A percentile compares a stretch with the other conserved stretches of the same genome.
phyloP scores from a whole-genome alignment of 202 grass and related monocot species.

The Carex arenaria region DNA sequence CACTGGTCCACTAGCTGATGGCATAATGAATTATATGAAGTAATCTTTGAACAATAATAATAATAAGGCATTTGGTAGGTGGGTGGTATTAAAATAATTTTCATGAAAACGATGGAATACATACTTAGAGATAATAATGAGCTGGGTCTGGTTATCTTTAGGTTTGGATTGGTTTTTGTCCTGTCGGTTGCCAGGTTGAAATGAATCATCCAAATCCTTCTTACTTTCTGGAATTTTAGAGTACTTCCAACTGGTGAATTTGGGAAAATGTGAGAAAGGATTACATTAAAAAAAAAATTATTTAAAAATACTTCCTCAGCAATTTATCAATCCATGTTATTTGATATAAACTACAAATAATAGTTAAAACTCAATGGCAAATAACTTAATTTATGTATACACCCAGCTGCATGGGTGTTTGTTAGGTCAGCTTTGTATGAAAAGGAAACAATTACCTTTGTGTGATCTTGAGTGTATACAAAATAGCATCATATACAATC shows the following conservation, averaged over 20 bases:
- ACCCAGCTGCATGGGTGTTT: not conserved
- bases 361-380: not conserved
- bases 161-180: not conserved
- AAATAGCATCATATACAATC: not conserved
- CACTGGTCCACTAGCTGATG: not conserved
- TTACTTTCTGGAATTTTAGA: not conserved
- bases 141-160: not conserved
- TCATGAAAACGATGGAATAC: not conserved
- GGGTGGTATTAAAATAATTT: not conserved
- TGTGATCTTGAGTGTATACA: not conserved
- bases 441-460: not conserved
- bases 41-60: not conserved
- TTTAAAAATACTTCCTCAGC: not conserved
- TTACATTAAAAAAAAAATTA: not conserved
- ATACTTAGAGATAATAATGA: not conserved
- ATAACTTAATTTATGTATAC: not conserved
- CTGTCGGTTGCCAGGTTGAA: not conserved
- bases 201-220: not conserved
- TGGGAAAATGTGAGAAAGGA: not conserved
- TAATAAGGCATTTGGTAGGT: not conserved
- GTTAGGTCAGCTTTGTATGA: constrained; percentile 2
- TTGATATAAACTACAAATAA: not conserved
- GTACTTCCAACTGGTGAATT: not conserved
- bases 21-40: not conserved
- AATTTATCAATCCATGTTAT: not conserved